Evolutionary conservation across 2,329 filamentous ascomycete genomes (phyloP), one percentile per base, ranked within the genome.

Genomic region (Parastagonospora nodorum): DNA sequence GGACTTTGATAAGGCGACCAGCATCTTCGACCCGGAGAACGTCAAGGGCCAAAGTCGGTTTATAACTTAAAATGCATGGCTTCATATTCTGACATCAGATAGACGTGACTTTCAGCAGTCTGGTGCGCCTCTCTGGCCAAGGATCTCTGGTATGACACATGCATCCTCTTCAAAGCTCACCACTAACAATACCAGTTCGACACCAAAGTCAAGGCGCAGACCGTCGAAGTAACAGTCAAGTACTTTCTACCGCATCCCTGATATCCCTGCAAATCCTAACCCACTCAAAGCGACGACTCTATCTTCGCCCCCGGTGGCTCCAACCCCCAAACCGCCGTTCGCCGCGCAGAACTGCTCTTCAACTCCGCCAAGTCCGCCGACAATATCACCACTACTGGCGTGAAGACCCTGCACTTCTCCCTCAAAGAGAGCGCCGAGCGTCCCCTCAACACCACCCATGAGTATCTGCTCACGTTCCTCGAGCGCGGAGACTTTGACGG

Each of bases 401-500:
- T 61, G 33, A 61, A 61, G 42, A 61, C 57, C 4, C 42, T 61
- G 2, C 57, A 61, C 30, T 51, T 61, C 35, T 58, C 55, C 19
- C 45, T 61, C 24, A 50, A 46, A 16, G 52, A 52, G n/a, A 56
- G 53, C 31, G 36, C 41, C 16, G 37, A 49, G 5, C 32, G 53
- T 5, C 50, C 57, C 14, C 41, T 61, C 11, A 61, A 61, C 29
- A 15, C 48, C 38, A 56, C 50, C 38, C 57, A 61, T 37, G 57
- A 61, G 36, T 61, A 61, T 40, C 32, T 50, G 5, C 43, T 61
- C 39, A 46, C 51, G 7, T 61, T 61, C 42, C 50, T 61, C 24
- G 57, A 61, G 40, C 44, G 52, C 15, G 50, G 44, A 2, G 55
- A 58, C 30, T 61, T 61, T 38, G 10, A 28, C 16, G 52, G 27